These are phyloP conservation scores for Podospora didyma DNA, from an alignment of 495 filamentous ascomycete genomes.

Conservation along the genomic window DNA sequence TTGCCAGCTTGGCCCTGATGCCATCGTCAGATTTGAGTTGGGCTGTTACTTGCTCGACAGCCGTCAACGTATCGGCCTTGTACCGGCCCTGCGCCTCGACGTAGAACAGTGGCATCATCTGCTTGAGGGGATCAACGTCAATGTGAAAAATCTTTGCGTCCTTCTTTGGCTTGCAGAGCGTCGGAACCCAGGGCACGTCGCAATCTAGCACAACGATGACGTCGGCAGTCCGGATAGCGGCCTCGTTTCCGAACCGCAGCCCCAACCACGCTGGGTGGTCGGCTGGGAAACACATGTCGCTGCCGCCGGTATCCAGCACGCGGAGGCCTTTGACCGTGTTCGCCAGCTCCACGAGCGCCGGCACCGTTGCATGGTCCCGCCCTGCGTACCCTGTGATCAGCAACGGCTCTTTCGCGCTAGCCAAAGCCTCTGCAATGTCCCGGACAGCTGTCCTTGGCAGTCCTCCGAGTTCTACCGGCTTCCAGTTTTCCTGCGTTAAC, in stretches of 20 bases:
- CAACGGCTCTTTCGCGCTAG: constrained; percentile 69
- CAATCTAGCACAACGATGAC: constrained; percentile 84
- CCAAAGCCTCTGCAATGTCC: constrained; percentile 66
- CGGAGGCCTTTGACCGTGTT: constrained; percentile 73
- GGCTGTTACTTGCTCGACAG: constrained; percentile 67
- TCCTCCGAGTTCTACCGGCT: constrained; percentile 69
- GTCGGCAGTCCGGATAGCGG: constrained; percentile 70
- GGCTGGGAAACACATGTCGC: constrained; percentile 94
- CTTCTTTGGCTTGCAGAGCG: constrained; percentile 54
- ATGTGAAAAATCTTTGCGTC: constrained; percentile 73
- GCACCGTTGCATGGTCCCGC: constrained; percentile 64
- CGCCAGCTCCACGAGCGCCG: constrained; percentile 71
- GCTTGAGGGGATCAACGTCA: constrained; percentile 82
- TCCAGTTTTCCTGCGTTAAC: constrained; percentile 71
- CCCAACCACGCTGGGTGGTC: constrained; percentile 70
- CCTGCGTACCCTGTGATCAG: constrained; percentile 82
- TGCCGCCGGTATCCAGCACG: constrained; percentile 84
- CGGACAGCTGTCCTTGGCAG: constrained; percentile 62
- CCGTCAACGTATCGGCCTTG: constrained; percentile 66
- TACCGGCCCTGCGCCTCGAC: constrained; percentile 69
- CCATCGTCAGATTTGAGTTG: constrained; percentile 45
- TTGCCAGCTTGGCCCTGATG: constrained; percentile 41
- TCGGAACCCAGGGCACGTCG: constrained; percentile 66
- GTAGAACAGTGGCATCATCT: constrained; percentile 83
- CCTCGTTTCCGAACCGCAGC: constrained; percentile 71